Conservation (phyloP, 73 alveolate species). For the Blepharisma japonicum region DNA sequence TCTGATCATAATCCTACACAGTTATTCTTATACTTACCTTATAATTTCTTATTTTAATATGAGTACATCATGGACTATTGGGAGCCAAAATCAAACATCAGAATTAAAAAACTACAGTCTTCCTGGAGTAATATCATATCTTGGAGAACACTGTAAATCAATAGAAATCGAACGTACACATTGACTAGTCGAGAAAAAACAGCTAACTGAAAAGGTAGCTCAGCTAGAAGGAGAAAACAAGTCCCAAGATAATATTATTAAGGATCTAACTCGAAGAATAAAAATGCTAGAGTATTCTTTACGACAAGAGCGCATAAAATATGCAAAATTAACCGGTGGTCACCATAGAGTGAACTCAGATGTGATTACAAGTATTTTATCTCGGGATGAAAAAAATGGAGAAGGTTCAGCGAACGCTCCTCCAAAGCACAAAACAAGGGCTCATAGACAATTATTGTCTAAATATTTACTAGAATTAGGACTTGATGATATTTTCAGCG, state of each 20-base stretch:
- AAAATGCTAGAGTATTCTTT: constrained; percentile 17
- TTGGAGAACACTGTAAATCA: too few species aligned
- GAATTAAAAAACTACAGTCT: too few species aligned
- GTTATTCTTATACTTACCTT: too few species aligned
- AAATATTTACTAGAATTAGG: constrained; percentile 1
- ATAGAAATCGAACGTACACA: too few species aligned
- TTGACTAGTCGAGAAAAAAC: too few species aligned
- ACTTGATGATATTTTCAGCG: too few species aligned
- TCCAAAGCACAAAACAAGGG: not conserved
- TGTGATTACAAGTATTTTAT: constrained; percentile 1
- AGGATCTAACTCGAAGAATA: not conserved
- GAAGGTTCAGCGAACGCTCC: not conserved
- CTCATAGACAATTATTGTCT: not conserved
- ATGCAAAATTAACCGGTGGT: not conserved
- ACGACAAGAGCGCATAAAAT: not conserved
- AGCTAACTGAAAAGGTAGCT: too few species aligned
- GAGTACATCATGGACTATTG: too few species aligned
- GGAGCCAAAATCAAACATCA: too few species aligned
- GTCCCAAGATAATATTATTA: not conserved
- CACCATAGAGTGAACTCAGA: constrained; percentile 3
- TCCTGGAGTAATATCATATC: too few species aligned
- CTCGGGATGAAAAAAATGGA: not conserved
- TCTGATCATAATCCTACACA: too few species aligned
- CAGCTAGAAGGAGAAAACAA: not conserved
- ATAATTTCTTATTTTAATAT: too few species aligned